These are phyloP conservation scores for Thermomyces lanuginosus DNA, from an alignment of 2,329 filamentous ascomycete species.

Conservation along the genomic window DNA sequence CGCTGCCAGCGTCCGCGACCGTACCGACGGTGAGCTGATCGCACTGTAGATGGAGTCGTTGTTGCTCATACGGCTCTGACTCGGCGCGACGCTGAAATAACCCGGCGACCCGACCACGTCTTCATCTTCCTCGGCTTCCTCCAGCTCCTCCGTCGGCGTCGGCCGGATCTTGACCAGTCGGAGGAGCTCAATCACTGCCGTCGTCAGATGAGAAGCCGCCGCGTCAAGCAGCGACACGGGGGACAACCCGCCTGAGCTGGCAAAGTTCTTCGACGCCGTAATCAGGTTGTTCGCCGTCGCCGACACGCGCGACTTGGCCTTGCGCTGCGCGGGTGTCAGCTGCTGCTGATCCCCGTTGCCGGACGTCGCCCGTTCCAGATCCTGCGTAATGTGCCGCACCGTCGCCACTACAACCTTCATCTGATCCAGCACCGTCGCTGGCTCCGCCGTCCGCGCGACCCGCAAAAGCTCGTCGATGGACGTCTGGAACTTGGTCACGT, in stretches of 20 bases:
- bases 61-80: constrained; percentile 36
- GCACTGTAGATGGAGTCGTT: constrained; percentile 63
- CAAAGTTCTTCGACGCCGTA: constrained; percentile 85
- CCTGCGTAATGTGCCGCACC: constrained; percentile 70
- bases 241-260: constrained; percentile 63
- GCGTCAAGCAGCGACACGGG: constrained; percentile 90
- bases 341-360: constrained; percentile 39
- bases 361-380: constrained; percentile 47
- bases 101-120: constrained; percentile 47
- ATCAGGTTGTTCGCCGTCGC: constrained; percentile 90
- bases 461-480: constrained; percentile 80
- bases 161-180: constrained; percentile 67
- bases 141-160: constrained; percentile 59
- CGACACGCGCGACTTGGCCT: constrained; percentile 69
- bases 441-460: constrained; percentile 55
- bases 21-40: constrained; percentile 44
- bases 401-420: constrained; percentile 76
- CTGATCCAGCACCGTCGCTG: constrained; percentile 59
- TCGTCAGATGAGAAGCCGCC: constrained; percentile 75
- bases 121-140: constrained; percentile 55
- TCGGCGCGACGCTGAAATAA: constrained; percentile 47
- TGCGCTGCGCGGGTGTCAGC: constrained; percentile 43
- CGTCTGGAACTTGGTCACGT: constrained; percentile 90
- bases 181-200: constrained; percentile 71
- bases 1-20: constrained; percentile 18